Evolutionary conservation across 345 rosid species (phyloP).

Genomic region (Eutrema japonicum): DNA sequence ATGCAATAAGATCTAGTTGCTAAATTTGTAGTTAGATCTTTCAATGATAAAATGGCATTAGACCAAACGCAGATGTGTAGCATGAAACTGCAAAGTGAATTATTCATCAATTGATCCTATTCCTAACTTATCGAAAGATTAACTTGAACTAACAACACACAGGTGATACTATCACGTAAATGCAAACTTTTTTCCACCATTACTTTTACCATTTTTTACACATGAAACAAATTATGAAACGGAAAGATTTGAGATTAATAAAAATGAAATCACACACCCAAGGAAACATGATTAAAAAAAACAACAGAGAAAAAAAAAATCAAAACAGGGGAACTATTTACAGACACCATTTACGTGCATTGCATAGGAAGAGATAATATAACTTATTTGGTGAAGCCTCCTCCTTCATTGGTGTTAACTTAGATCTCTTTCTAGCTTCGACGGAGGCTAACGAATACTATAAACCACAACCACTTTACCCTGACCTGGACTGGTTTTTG

Average conservation of each 20-base stretch:
- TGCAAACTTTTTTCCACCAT: slow-evolving; percentile 32
- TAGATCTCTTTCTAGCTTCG: slow-evolving; percentile 26
- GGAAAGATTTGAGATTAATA: slow-evolving; percentile 18
- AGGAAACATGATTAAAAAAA: slow-evolving; percentile 12
- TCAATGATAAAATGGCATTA: not conserved
- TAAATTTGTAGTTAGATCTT: not conserved
- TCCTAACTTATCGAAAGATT: not conserved
- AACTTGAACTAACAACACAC: not conserved
- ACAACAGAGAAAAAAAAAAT: not conserved
- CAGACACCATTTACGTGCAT: slow-evolving; percentile 42
- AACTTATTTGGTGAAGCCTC: slow-evolving; percentile 48
- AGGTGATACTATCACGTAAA: slow-evolving; percentile 15
- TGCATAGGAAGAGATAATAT: slow-evolving; percentile 35
- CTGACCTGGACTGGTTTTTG: slow-evolving; percentile 22
- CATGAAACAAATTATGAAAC: slow-evolving; percentile 41
- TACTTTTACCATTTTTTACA: slow-evolving; percentile 42
- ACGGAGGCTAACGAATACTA: slow-evolving; percentile 45
- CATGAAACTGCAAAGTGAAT: not conserved
- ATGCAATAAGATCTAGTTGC: not conserved
- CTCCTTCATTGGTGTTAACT: slow-evolving; percentile 33
- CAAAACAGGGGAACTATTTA: slow-evolving; percentile 41
- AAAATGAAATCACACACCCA: slow-evolving; percentile 40
- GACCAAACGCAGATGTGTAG: not conserved
- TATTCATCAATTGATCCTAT: not conserved
- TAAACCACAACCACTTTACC: slow-evolving; percentile 45